Percentiles rank a stretch among this genome's conserved stretches.
phyloP scores from a whole-genome alignment of 2,329 filamentous ascomycete genomes.

The Aspergillus hiratsukae region DNA sequence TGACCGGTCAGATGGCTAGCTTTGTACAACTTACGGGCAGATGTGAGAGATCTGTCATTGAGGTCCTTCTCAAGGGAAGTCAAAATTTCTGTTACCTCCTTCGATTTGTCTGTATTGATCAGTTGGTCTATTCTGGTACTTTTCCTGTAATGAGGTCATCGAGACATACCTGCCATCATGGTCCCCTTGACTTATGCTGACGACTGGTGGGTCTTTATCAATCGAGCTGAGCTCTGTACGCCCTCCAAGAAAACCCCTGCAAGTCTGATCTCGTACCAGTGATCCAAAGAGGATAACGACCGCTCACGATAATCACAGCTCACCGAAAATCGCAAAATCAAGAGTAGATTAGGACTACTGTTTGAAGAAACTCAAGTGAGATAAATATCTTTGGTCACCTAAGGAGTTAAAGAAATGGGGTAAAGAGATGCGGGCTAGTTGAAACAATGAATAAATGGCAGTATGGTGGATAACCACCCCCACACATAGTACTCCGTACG shows the following conservation, averaged over 20 bases:
- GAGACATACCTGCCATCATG: not conserved
- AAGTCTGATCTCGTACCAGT: not conserved
- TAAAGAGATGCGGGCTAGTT: not conserved
- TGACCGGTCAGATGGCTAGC: not conserved
- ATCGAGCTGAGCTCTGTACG: not conserved
- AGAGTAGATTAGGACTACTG: not conserved
- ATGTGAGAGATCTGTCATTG: slow-evolving; percentile 52
- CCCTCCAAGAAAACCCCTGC: not conserved
- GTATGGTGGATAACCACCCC: not conserved
- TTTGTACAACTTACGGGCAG: slow-evolving; percentile 50
- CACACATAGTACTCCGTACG: not conserved
- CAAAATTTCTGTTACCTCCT: slow-evolving; percentile 63
- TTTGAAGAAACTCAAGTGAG: not conserved
- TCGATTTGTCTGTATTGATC: slow-evolving; percentile 55
- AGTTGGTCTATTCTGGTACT: not conserved
- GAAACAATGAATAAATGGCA: not conserved
- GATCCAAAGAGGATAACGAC: not conserved
- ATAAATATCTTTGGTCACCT: not conserved
- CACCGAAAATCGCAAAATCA: not conserved
- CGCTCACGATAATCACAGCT: not conserved
- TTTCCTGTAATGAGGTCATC: not conserved
- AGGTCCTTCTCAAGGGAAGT: slow-evolving; percentile 60
- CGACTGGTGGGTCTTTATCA: not conserved
- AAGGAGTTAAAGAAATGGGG: not conserved
- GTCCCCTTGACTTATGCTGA: not conserved